Percentiles rank a stretch among this genome's conserved stretches.
Evolutionary conservation across 257 asterid species (phyloP).

Genomic region (Eucommia ulmoides): DNA sequence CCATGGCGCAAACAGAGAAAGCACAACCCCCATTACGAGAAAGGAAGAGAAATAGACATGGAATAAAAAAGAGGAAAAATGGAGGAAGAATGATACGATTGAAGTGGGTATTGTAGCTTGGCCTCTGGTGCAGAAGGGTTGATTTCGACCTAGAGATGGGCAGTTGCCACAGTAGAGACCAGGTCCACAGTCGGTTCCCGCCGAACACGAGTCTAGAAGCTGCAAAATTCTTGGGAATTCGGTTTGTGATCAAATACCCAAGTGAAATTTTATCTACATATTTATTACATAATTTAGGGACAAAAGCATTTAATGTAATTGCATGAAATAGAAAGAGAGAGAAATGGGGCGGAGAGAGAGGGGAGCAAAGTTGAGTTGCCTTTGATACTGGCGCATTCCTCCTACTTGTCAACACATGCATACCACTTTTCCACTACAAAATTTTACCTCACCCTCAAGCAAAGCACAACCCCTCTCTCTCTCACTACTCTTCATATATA

Average conservation of each 20-base stretch:
- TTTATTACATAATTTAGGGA: no score
- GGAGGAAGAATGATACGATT: constrained; percentile 29
- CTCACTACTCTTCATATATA: constrained; percentile 4
- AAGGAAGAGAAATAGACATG: not conserved
- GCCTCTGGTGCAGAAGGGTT: constrained; percentile 79
- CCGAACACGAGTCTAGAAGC: constrained; percentile 61
- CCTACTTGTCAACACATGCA: constrained; percentile 10
- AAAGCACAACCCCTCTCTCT: constrained; percentile 1
- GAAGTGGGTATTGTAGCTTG: constrained; percentile 72
- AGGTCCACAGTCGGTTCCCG: constrained; percentile 65
- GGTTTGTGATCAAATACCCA: no score
- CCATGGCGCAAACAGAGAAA: not conserved
- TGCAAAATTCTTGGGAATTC: constrained; percentile 25
- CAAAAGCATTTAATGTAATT: not conserved
- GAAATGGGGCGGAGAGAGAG: not conserved
- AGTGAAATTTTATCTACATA: no score
- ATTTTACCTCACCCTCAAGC: constrained; percentile 3
- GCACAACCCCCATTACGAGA: not conserved
- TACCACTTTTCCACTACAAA: constrained; percentile 10
- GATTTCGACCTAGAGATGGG: constrained; percentile 58
- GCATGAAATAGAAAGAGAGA: constrained; percentile 2
- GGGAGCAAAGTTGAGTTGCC: constrained; percentile 3
- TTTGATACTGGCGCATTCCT: constrained; percentile 6
- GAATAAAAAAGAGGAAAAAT: no score
- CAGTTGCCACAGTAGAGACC: constrained; percentile 88